These are phyloP conservation scores for Phellopilus nigrolimitatus DNA, from an alignment of 1,284 basidiomycete genomes.

Conservation along the genomic window DNA sequence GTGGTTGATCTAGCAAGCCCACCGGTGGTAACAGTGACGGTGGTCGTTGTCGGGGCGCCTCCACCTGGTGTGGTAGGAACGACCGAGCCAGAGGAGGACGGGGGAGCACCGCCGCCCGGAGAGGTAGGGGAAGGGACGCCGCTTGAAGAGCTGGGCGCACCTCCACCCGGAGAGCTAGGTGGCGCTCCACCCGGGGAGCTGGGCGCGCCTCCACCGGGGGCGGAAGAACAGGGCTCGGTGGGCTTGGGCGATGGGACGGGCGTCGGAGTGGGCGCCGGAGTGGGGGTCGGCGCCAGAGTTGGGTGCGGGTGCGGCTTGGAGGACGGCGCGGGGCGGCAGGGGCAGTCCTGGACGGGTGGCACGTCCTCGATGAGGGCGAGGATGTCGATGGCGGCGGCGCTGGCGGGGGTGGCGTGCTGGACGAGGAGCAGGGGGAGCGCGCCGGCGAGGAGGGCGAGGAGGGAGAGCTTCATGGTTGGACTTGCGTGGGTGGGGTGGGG, in stretches of 20 bases:
- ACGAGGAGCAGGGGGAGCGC: conserved; percentile 4
- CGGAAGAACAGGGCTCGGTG: too few species aligned
- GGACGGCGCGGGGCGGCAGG: too few species aligned
- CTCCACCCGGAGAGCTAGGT: neutral
- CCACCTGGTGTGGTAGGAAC: too few species aligned
- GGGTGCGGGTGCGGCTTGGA: too few species aligned
- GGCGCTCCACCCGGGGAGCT: too few species aligned
- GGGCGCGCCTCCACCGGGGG: too few species aligned
- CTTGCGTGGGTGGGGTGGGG: neutral
- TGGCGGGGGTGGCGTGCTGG: conserved; percentile 1
- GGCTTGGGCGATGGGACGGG: too few species aligned
- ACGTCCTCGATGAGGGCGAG: neutral
- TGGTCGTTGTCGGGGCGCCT: conserved; percentile 1
- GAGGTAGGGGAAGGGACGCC: neutral
- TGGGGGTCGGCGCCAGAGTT: too few species aligned
- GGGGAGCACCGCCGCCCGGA: neutral
- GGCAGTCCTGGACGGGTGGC: too few species aligned
- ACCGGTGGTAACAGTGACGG: conserved; percentile 7
- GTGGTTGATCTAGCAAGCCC: neutral
- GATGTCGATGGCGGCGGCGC: conserved; percentile 3
- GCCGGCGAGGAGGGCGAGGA: conserved; percentile 5
- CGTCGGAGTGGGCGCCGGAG: too few species aligned
- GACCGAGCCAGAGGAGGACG: neutral
- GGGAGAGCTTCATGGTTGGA: conserved; percentile 7
- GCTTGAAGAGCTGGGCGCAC: neutral